Evolutionary conservation across 495 filamentous ascomycete genomes (phyloP), one percentile per base, ranked within the genome.

Genomic region (Penicillium pulvis): DNA sequence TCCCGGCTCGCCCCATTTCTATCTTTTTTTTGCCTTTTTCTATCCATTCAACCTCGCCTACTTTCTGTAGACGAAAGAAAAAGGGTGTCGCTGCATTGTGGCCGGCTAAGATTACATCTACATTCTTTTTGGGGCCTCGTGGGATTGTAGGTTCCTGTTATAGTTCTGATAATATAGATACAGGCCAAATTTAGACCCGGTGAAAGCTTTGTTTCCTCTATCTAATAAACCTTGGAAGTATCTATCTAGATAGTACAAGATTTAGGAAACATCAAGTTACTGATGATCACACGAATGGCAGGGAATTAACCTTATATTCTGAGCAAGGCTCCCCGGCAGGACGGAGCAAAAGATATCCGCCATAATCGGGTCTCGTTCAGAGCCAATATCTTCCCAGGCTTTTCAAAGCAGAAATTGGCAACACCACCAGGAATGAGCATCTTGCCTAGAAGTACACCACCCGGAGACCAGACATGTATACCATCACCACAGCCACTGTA

Each of bases 401-500:
- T 61, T 16, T 72, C 76, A 61, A 81, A 81, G 50, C 73, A 78
- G 54, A 81, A 80, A 52, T 79, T 79, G 2, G 75, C 71, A 47
- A 73, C 69, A 2, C 73, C 72, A 2, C 72, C 70, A 5, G 71
- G 52, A 35, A 79, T 68, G 35, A 78, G 75, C 19, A 85, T 82
- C 65, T 79, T 81, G 4, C 85, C 86, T 5, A 89, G 65, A 3
- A 87, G 73, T 6, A 74, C 79, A 16, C 84, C 84, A 1, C 79
- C 79, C 4, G 79, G 71, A 50, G 80, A 83, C 75, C 76, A 88
- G 5, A 88, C 81, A 47, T 86, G 78, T n/a, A 87, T 75, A 24
- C 86, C 85, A 58, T 86, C 85, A 3, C 82, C 83, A 45, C 78
- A 81, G 4, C 80, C 85, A 23, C 77, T 72, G 58, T 86, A 89